Conservation (phyloP, 2,329 filamentous ascomycete species). For the Fusarium globosum region DNA sequence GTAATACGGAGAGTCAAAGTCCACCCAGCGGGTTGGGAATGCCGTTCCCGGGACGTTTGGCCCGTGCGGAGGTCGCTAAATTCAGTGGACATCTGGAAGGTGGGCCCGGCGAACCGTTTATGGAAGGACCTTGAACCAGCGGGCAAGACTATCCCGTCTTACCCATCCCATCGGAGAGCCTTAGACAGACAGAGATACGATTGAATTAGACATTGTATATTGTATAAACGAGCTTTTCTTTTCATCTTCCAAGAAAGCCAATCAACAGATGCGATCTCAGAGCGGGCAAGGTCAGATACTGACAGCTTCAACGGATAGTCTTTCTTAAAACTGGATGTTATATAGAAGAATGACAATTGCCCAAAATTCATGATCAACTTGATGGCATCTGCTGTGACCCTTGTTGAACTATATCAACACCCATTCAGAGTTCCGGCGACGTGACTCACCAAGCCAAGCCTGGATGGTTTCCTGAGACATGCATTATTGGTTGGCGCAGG, state of each 20-base stretch:
- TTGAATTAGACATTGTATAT: not conserved
- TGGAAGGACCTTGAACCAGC: conserved; percentile 18
- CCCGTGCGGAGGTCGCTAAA: conserved; percentile 9
- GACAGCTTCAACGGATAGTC: not conserved
- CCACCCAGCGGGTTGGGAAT: conserved; percentile 8
- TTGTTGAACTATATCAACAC: not conserved
- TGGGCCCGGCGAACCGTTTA: conserved; percentile 20
- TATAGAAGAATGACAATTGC: not conserved
- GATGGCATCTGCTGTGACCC: not conserved
- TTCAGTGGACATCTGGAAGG: not conserved
- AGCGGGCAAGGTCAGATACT: not conserved
- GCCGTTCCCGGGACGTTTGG: conserved; percentile 14
- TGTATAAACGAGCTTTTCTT: not conserved
- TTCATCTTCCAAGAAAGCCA: not conserved
- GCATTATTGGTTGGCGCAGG: not conserved
- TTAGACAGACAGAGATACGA: not conserved
- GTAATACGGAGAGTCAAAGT: not conserved
- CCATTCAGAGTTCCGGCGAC: not conserved
- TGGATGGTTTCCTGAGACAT: not conserved
- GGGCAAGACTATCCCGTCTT: conserved; percentile 1
- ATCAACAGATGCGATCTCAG: not conserved
- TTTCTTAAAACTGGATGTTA: not conserved
- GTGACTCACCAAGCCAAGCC: conserved; percentile 8
- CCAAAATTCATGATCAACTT: not conserved
- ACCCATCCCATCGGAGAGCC: not conserved